Conservation (phyloP, 805 yeast species). For the Scheffersomyces coipomensis region DNA sequence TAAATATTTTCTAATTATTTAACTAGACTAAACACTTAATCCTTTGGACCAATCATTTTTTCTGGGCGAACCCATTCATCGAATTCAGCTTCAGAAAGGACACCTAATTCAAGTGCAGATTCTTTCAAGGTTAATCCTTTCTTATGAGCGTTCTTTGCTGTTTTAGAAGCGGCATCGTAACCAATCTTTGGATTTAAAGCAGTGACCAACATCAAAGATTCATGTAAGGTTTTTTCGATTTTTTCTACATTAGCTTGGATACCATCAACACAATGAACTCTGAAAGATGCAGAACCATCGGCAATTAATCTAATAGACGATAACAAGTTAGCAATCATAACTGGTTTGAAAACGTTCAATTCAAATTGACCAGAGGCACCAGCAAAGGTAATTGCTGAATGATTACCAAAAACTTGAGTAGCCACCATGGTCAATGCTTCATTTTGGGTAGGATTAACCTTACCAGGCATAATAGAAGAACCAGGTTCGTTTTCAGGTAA, state of each 20-base stretch:
- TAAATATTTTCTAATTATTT: no score
- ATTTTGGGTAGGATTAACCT: constrained; percentile 98
- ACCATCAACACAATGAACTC: constrained; percentile 93
- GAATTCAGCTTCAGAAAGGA: constrained; percentile 79
- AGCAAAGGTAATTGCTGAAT: constrained; percentile 90
- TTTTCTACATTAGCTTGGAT: constrained; percentile 84
- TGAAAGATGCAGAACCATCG: constrained; percentile 88
- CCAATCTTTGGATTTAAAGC: constrained; percentile 99
- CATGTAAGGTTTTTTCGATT: constrained; percentile 84
- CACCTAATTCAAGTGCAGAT: constrained; percentile 89
- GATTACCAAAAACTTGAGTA: constrained; percentile 96
- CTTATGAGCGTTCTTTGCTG: constrained; percentile 98
- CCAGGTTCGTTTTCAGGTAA: constrained; percentile 99
- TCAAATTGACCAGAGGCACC: constrained; percentile 99
- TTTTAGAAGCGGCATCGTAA: constrained; percentile 95
- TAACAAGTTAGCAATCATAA: constrained; percentile 86
- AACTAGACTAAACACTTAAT: no score
- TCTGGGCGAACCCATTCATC: constrained; percentile 98
- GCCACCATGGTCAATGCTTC: constrained; percentile 99
- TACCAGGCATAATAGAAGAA: constrained; percentile 99
- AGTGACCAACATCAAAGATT: constrained; percentile 96
- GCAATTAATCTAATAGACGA: constrained; percentile 84
- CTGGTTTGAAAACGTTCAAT: constrained; percentile 97
- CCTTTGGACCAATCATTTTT: constrained; percentile 94
- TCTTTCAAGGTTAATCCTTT: constrained; percentile 95